Percentiles rank a stretch among this genome's conserved stretches.
Evolutionary conservation across 257 asterid species (phyloP).

Genomic region (Cynanchum wilfordii): DNA sequence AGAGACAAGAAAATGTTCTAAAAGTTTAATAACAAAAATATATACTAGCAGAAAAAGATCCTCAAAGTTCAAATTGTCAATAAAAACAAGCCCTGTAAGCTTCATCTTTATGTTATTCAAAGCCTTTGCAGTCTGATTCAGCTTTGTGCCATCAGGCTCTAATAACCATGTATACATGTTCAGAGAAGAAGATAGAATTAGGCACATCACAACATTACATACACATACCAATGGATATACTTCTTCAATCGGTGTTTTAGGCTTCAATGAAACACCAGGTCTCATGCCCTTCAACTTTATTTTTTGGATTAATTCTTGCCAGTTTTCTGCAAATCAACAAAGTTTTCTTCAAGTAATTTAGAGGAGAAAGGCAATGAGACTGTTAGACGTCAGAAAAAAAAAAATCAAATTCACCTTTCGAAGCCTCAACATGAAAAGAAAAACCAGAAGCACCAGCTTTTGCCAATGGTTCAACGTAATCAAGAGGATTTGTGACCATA

Average conservation of each 20-base stretch:
- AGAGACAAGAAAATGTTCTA: neutral
- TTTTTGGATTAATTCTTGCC: conserved; percentile 68
- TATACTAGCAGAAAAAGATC: neutral
- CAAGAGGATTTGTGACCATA: conserved; percentile 93
- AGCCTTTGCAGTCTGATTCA: neutral
- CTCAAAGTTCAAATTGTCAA: neutral
- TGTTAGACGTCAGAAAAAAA: neutral
- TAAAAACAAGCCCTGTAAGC: neutral
- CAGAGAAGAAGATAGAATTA: neutral
- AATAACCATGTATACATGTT: neutral
- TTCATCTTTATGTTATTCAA: neutral
- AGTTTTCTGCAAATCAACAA: conserved; percentile 48
- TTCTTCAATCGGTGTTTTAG: conserved; percentile 80
- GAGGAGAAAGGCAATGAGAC: neutral
- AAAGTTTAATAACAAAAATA: neutral
- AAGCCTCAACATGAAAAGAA: conserved; percentile 81
- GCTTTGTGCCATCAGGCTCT: neutral
- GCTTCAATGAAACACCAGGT: conserved; percentile 82
- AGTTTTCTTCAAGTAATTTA: neutral
- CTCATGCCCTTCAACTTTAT: conserved; percentile 90
- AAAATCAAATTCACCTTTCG: conserved; percentile 46
- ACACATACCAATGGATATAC: conserved; percentile 71
- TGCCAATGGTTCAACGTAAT: conserved; percentile 73
- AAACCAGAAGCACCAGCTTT: conserved; percentile 96
- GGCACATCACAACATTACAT: neutral